Evolutionary conservation across 1,284 basidiomycete genomes (phyloP).

Genomic region (Fomitopsis palustris): DNA sequence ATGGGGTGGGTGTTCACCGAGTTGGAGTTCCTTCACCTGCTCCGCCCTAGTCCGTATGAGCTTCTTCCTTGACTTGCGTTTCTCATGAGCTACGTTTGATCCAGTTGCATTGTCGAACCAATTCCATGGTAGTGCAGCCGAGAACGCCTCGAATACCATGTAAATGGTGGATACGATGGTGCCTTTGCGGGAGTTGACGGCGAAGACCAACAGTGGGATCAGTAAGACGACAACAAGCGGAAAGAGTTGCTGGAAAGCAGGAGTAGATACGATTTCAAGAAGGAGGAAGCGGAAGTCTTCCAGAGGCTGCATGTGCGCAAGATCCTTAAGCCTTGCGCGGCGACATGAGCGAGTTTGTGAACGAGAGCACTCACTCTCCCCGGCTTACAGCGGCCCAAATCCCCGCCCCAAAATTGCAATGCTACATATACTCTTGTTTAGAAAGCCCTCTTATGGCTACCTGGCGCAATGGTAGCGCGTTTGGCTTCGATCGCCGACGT

Average conservation of each 20-base stretch:
- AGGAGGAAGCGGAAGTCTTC: conserved; percentile 28
- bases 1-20: background rate
- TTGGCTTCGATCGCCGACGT: conserved; percentile 74
- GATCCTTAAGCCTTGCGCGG: conserved; percentile 11
- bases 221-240: conserved; percentile 53
- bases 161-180: conserved; percentile 33
- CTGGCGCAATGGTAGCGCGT: conserved; percentile 85
- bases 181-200: conserved; percentile 32
- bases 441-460: conserved; percentile 41
- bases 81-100: conserved; percentile 30
- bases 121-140: conserved; percentile 54
- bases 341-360: conserved; percentile 14
- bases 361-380: background rate
- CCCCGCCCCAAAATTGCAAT: background rate
- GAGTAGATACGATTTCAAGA: conserved; percentile 19
- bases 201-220: conserved; percentile 47
- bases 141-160: conserved; percentile 57
- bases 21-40: conserved; percentile 35
- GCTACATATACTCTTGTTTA: too few relatives aligned
- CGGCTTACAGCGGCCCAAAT: background rate
- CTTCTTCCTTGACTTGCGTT: conserved; percentile 47
- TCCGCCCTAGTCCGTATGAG: conserved; percentile 50
- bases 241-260: conserved; percentile 43
- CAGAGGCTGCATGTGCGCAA: conserved; percentile 29
- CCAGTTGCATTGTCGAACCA: conserved; percentile 39